Evolutionary conservation across 495 filamentous ascomycete genomes (phyloP).

Genomic region (Thermothielavioides terrestris): DNA sequence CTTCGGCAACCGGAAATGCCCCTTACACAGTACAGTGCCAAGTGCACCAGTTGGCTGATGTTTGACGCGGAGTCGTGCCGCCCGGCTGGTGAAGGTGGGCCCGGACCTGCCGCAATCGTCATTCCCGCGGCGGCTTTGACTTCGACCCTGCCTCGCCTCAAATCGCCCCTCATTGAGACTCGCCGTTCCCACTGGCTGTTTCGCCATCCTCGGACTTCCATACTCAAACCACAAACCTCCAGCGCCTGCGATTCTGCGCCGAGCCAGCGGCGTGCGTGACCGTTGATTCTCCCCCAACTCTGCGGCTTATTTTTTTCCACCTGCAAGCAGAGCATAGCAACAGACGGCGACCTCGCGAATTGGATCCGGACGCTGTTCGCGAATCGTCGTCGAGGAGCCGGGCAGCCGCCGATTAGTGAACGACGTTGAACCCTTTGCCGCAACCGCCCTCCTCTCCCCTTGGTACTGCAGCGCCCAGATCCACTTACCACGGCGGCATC

Average conservation of each 20-base stretch:
- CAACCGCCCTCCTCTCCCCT: neutral
- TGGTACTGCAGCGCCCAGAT: neutral
- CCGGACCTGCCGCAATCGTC: conserved; percentile 1
- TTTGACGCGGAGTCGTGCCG: no score
- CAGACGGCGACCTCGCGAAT: no score
- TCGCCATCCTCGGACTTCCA: neutral
- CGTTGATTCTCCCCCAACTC: no score
- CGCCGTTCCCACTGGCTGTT: neutral
- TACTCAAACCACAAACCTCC: neutral
- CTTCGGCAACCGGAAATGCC: no score
- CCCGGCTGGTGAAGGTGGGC: conserved; percentile 2
- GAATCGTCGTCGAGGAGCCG: no score
- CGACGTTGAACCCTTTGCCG: conserved; percentile 1
- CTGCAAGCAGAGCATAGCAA: no score
- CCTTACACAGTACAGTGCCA: neutral
- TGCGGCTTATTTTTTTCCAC: neutral
- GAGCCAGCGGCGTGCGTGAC: no score
- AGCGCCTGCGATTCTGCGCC: neutral
- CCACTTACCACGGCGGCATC: conserved; percentile 2
- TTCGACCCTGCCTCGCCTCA: neutral
- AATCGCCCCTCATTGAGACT: neutral
- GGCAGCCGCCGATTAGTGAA: neutral
- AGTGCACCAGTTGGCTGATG: no score
- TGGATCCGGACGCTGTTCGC: no score
- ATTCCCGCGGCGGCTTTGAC: neutral